Evolutionary conservation across 2,329 filamentous ascomycete species (phyloP).

Genomic region (Fusarium sp.): DNA sequence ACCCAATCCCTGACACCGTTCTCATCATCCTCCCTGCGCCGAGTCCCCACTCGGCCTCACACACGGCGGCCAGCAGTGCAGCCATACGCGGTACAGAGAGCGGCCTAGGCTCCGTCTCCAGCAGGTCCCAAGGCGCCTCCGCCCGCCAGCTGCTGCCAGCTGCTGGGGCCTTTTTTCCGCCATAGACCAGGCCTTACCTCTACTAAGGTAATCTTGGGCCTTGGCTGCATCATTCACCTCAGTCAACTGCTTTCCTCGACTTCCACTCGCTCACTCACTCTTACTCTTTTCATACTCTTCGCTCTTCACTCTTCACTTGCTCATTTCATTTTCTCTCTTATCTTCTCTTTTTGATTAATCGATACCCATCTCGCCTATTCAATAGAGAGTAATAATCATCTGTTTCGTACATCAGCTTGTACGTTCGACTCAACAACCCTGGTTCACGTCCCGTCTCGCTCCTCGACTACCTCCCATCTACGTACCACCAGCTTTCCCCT

Average conservation of each 20-base stretch:
- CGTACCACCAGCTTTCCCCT: conserved; percentile 22
- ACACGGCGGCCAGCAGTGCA: conserved; percentile 35
- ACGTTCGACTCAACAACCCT: conserved; percentile 26
- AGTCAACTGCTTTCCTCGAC: conserved; percentile 14
- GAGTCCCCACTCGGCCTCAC: conserved; percentile 47
- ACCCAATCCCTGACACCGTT: conserved; percentile 52
- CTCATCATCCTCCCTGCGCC: conserved; percentile 48
- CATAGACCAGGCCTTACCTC: conserved; percentile 4
- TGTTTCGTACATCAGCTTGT: too few relatives aligned
- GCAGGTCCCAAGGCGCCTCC: conserved; percentile 31
- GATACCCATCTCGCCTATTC: conserved; percentile 26
- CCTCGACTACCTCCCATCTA: conserved; percentile 38
- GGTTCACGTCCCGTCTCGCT: conserved; percentile 34
- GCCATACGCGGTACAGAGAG: conserved; percentile 23
- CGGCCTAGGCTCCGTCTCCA: conserved; percentile 21
- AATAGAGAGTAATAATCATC: conserved; percentile 17
- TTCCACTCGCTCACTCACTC: conserved; percentile 29
- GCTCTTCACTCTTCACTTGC: conserved; percentile 12
- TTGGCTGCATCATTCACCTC: conserved; percentile 47
- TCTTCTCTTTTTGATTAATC: conserved; percentile 31
- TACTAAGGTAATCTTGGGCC: conserved; percentile 17
- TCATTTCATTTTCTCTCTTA: neutral
- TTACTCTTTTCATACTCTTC: conserved; percentile 15
- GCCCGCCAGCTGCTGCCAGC: conserved; percentile 41
- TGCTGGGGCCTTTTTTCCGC: conserved; percentile 15